Evolutionary conservation across 164 flowering plant genomes (phyloP), one percentile per base, ranked within the genome.

Genomic region (Malania oleifera): DNA sequence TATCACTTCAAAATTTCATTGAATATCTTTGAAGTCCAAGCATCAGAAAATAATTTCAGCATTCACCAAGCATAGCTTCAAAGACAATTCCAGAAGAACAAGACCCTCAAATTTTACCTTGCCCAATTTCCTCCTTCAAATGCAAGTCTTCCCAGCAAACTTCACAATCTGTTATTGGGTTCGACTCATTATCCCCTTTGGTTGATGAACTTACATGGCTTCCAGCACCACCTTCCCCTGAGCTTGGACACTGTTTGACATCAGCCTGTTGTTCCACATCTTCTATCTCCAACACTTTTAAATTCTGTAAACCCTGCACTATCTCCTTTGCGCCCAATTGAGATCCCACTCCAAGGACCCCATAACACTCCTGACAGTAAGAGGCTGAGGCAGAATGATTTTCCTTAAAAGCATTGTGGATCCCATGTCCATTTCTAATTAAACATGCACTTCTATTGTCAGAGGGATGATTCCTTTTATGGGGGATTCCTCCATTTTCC

Each of bases 141-240:
- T 67, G 72, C 11, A 89, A 68, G 61, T 89, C 85, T 52, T 89
- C 87, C 96, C 95, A 89, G 2, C 15, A 65, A 57, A 86, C 84
- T 68, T 75, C 91, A 71, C 78, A 75, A 27, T 75, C 82, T 23
- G 53, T 51, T 26, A 54, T 54, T 52, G 68, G 29, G 51, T 50
- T 67, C 20, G 65, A 54, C 17, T 73, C 86, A 51, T 43, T 69
- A 28, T 80, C 82, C 27, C 60, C 71, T 67, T 61, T 75, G 55
- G 57, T 62, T 46, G 82, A 72, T 64, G 75, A 60, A 66, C 70
- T 70, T 58, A 25, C 74, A 49, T 51, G 68, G 54, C 75, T 70
- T 45, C 72, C 60, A 46, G 43, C 57, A 11, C 24, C 25, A 51
- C 77, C 73, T 52, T 54, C 84, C 52, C 63, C 80, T 17, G 74